Evolutionary conservation across 257 asterid species (phyloP), one percentile per base, ranked within the genome.

Genomic region (Lantana camara): DNA sequence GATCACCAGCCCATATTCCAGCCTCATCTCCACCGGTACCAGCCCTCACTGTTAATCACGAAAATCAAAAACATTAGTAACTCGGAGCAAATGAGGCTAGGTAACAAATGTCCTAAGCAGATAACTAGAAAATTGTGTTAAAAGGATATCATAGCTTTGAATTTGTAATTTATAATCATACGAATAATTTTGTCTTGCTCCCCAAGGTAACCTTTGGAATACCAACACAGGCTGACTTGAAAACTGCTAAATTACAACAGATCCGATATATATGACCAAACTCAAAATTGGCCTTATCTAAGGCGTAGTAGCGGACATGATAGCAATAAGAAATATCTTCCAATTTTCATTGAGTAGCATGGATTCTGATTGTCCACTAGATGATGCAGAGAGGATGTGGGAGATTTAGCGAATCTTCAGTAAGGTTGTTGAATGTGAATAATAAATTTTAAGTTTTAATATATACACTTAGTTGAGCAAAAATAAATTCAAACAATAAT

Each of bases 11-110:
- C 96, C 97, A 94, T 34, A 90, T 71, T 74, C 97, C 97, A 74
- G 97, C 99, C 80, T 94, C 99, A 71, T 90, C 99, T 68, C 97
- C 99, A 59, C 99, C 99, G 41, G 97, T 81, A 67, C 99, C 99
- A 75, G 99, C 99, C 79, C 99, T 81, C 61, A 94, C 99, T 94
- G 90, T 74, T 73, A 61, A 69, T 46, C 37, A 64, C 63, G 65
- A 66, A 66, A 54, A 53, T 50, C 41, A 40, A 74, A 53, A 32
- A 57, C 49, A 50, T 66, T 40, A 49, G 53, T 38, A 60, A 40
- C 30, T 45, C 42, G 47, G 4, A 48, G 24, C 6, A 56, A 53
- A 40, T 27, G 34, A 37, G 59, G 37, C 34, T 32, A 66, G 22
- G 11, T n/a, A n/a, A n/a, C n/a, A n/a, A n/a, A n/a, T n/a, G 35